phyloP scores from a whole-genome alignment of 768 basidiomycete genomes.

The Ramaria sp. region DNA sequence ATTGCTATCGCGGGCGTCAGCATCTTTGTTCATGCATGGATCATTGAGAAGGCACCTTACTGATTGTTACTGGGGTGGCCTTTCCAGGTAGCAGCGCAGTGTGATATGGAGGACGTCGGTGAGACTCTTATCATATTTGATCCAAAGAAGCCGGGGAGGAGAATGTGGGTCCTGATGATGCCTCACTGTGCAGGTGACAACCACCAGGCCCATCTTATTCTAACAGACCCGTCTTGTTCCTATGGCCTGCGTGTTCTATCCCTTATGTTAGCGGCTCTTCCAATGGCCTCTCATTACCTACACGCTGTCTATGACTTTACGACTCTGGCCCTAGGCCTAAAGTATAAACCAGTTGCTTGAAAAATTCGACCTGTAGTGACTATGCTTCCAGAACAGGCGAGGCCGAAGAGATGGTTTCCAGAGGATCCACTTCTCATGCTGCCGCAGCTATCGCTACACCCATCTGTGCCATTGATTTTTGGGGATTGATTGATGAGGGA shows the following conservation, averaged over 20 bases:
- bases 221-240: too few relatives aligned
- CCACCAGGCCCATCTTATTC: too few relatives aligned
- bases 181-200: neutral
- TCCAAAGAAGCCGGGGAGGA: neutral
- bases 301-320: too few relatives aligned
- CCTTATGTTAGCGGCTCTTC: neutral
- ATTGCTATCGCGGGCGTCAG: neutral
- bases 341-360: too few relatives aligned
- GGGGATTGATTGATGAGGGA: constrained; percentile 13
- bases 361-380: too few relatives aligned
- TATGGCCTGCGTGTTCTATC: constrained; percentile 16
- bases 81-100: too few relatives aligned
- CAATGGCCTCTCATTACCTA: too few relatives aligned
- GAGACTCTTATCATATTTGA: neutral
- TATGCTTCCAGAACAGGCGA: constrained; percentile 16
- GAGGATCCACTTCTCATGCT: neutral
- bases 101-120: neutral
- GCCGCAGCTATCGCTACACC: too few relatives aligned
- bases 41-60: too few relatives aligned
- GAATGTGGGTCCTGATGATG: neutral
- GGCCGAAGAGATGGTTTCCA: constrained; percentile 11
- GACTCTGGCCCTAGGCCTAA: neutral
- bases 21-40: constrained; percentile 4
- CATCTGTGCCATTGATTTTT: constrained; percentile 9
- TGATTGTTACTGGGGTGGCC: too few relatives aligned